Percentiles rank a stretch among this genome's conserved stretches.
These are phyloP conservation scores for Isatis tinctoria DNA, from an alignment of 345 rosid species.

Conservation along the genomic window DNA sequence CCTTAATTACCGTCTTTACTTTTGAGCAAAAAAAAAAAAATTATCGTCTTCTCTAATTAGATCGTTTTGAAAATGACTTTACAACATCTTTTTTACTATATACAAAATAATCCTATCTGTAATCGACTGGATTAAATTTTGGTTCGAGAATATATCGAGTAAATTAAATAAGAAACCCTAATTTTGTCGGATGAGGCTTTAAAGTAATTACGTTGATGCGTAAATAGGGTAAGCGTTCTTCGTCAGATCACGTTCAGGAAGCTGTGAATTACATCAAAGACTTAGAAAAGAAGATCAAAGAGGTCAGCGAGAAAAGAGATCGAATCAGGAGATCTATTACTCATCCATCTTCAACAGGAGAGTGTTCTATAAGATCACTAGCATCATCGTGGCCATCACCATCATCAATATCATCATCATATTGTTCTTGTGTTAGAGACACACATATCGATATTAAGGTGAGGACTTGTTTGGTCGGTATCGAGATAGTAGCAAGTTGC, in stretches of 20 bases:
- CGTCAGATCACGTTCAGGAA: slow-evolving; percentile 21
- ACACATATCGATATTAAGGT: slow-evolving; percentile 11
- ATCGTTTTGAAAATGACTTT: no score
- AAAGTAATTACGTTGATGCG: not conserved
- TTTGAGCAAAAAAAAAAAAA: no score
- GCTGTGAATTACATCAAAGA: slow-evolving; percentile 26
- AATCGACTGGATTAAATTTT: not conserved
- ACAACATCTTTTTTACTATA: no score
- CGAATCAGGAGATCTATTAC: slow-evolving; percentile 15
- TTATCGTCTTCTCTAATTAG: no score
- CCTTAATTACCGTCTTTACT: not conserved
- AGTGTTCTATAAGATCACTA: not conserved
- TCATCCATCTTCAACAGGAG: not conserved
- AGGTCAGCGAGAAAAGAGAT: not conserved
- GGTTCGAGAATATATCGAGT: no score
- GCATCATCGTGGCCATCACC: not conserved
- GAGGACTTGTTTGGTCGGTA: slow-evolving; percentile 18
- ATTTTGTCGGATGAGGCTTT: not conserved
- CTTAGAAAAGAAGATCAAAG: slow-evolving; percentile 26
- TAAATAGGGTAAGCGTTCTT: slow-evolving; percentile 27
- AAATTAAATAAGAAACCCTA: no score
- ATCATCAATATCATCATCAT: not conserved
- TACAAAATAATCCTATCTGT: no score
- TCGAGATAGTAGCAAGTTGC: slow-evolving; percentile 23
- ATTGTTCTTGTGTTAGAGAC: slow-evolving; percentile 25